Conservation (phyloP, 2,329 filamentous ascomycete genomes). For the Venturia pyrina region DNA sequence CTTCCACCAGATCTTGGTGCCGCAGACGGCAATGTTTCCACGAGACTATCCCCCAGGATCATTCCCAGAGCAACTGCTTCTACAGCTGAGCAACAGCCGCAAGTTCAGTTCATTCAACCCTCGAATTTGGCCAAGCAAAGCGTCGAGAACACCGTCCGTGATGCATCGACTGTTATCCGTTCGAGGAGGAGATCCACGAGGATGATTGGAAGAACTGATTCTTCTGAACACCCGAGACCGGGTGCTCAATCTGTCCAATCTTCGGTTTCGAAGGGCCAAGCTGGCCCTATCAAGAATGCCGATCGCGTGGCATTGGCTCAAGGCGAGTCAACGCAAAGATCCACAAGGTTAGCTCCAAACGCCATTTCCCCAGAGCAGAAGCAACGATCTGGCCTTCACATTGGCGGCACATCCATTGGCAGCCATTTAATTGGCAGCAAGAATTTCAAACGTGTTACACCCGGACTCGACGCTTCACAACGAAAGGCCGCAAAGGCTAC, state of each 20-base stretch:
- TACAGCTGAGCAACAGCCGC: neutral
- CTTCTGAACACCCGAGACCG: neutral
- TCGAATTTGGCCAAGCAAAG: neutral
- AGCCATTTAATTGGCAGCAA: neutral
- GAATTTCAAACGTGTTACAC: neutral
- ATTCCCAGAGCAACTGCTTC: neutral
- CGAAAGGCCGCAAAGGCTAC: neutral
- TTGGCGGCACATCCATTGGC: neutral
- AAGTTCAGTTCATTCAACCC: neutral
- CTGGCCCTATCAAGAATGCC: neutral
- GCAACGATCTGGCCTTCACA: neutral
- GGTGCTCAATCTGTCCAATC: neutral
- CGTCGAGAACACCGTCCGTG: neutral
- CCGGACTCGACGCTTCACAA: neutral
- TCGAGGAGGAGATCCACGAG: neutral
- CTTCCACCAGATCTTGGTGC: neutral
- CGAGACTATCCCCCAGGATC: neutral
- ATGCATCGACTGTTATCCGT: neutral
- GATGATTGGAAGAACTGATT: neutral
- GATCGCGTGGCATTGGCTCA: neutral
- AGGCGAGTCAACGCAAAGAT: neutral
- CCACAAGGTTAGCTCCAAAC: neutral
- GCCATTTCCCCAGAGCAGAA: neutral
- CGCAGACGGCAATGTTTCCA: neutral
- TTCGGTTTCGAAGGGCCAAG: neutral